Percentiles rank a stretch among this genome's conserved stretches.
Evolutionary conservation across 2,329 filamentous ascomycete genomes (phyloP).

Genomic region (Fusarium sp.): DNA sequence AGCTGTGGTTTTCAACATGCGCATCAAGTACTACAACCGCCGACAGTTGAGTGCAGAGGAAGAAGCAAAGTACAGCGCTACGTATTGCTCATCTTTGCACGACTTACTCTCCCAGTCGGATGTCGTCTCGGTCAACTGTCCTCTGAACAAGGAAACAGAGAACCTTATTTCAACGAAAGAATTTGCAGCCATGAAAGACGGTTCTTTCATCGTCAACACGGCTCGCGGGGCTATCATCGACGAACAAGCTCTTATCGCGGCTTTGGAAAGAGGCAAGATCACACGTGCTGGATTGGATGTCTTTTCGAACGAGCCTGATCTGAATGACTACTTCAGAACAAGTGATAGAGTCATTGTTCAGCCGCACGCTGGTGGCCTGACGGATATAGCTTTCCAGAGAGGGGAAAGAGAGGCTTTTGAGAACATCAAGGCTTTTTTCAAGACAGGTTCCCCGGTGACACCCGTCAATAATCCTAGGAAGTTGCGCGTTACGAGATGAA

Average conservation of each 20-base stretch:
- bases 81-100: slow-evolving; percentile 49
- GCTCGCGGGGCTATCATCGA: slow-evolving; percentile 59
- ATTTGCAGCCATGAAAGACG: slow-evolving; percentile 57
- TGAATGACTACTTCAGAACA: slow-evolving; percentile 50
- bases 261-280: slow-evolving; percentile 56
- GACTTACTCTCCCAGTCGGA: slow-evolving; percentile 52
- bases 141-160: slow-evolving; percentile 51
- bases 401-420: slow-evolving; percentile 56
- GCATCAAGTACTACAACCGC: slow-evolving; percentile 55
- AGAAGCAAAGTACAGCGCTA: slow-evolving; percentile 47
- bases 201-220: slow-evolving; percentile 59
- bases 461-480: slow-evolving; percentile 44
- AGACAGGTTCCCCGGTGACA: slow-evolving; percentile 48
- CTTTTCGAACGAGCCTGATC: slow-evolving; percentile 53
- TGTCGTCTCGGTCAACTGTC: slow-evolving; percentile 51
- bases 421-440: slow-evolving; percentile 52
- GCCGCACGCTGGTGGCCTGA: slow-evolving; percentile 55
- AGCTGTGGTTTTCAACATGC: slow-evolving; percentile 53
- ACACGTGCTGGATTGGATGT: slow-evolving; percentile 59
- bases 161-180: slow-evolving; percentile 50
- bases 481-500: rapidly evolving
- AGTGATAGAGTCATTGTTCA: slow-evolving; percentile 54
- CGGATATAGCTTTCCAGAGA: slow-evolving; percentile 53
- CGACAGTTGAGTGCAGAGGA: slow-evolving; percentile 44
- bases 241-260: slow-evolving; percentile 56